Base-by-base conservation (phyloP, 2,329 filamentous ascomycete species). In the Elsinoe ampelina region DNA sequence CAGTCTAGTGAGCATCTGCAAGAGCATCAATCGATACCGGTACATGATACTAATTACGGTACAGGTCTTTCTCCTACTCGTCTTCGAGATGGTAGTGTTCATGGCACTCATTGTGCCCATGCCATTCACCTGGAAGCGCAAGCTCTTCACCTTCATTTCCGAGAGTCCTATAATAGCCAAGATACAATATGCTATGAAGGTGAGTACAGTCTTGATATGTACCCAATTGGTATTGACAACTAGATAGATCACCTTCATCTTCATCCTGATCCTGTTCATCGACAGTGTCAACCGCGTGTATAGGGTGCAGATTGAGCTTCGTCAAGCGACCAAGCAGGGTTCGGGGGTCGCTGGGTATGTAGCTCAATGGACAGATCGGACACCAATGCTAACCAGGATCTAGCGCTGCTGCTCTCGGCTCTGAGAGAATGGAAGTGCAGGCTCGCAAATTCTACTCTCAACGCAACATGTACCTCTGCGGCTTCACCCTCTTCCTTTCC, bases 401-500 rank as follows among this genome's bases (percentile, higher is more conserved):
- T 64, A 83, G 86, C 68, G 77, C 79, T 58, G 84, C 91, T 59
- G 83, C 96, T 66, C 92, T 74, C 47, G 76, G 93, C 62, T 86
- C 89, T 70, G 93, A 97, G 72, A 92, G 93, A 62, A 90, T 95
- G 82, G 93, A 98, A 76, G 92, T 97, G 54, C 93, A 98, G 75
- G 92, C 93, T 63, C 90, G 93, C 81, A 98, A 98, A 77, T 98
- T 98, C 80, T 98, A 98, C 82, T 95, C 91, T 61, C 92, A 98
- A 79, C 91, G 93, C 74, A 98, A 98, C 84, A 98, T 98, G 93
- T 98, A 98, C 77, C 90, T 98, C 61, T 97, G 93, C 74, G 93
- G 93, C 66, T 98, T 98, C 80, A 98, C 93, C 4, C 86, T 98
- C 62, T 97, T 98, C 83, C 86, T 98, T 61, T 97, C 92, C 55